phyloP scores from a whole-genome alignment of 2,329 filamentous ascomycete genomes.

The Tolypocladium amazonense region DNA sequence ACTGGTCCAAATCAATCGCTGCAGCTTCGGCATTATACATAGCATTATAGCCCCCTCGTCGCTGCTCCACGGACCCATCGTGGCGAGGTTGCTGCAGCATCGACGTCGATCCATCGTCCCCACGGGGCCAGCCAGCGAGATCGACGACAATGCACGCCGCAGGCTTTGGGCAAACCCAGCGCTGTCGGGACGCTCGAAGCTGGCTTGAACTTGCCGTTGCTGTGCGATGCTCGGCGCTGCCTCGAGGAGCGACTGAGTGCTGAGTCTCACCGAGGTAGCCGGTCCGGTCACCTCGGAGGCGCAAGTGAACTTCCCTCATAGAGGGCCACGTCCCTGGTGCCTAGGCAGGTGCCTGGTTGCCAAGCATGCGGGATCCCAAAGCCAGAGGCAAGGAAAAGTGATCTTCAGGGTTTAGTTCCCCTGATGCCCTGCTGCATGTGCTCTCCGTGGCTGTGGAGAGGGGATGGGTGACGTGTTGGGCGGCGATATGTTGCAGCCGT shows the following conservation, averaged over 20 bases:
- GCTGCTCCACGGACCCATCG: not conserved
- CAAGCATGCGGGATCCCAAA: not conserved
- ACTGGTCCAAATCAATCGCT: not conserved
- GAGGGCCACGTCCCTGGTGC: not conserved
- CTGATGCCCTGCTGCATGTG: not conserved
- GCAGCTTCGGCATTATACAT: too few relatives aligned
- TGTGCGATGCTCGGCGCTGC: not conserved
- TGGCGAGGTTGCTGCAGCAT: not conserved
- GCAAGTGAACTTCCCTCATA: not conserved
- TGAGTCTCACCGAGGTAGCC: too few relatives aligned
- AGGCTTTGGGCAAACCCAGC: not conserved
- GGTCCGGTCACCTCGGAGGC: too few relatives aligned
- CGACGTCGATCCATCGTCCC: not conserved
- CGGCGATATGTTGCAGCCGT: not conserved
- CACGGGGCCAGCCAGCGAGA: not conserved
- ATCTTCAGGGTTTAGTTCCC: not conserved
- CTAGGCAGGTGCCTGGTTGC: not conserved
- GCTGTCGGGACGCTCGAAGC: not conserved
- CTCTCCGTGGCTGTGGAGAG: not conserved
- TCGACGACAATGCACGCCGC: not conserved
- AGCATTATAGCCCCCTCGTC: too few relatives aligned
- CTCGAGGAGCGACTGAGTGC: not conserved
- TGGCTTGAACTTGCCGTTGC: not conserved
- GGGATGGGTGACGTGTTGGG: not conserved
- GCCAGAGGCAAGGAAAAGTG: not conserved